Conservation (phyloP, 2,329 filamentous ascomycete genomes). For the Rhytidhysteron rufulum region DNA sequence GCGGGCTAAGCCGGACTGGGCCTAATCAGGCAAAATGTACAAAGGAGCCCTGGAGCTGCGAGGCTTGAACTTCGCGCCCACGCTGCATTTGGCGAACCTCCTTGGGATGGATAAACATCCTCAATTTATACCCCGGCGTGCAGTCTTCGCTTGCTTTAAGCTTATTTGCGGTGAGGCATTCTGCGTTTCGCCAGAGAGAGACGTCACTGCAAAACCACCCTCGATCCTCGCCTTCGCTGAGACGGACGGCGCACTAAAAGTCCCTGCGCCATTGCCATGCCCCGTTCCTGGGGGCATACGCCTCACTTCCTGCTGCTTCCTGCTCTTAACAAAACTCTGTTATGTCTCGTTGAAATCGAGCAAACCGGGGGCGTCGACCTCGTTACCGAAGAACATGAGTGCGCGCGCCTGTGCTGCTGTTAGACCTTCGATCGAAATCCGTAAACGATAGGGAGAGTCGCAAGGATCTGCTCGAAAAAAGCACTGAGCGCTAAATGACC, state of each 20-base stretch:
- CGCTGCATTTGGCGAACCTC: constrained; percentile 1
- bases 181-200: constrained; percentile 13
- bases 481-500: too few species aligned
- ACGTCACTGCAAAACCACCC: constrained; percentile 9
- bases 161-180: constrained; percentile 14
- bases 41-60: too few species aligned
- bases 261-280: not conserved
- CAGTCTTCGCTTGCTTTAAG: constrained; percentile 11
- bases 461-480: too few species aligned
- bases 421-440: too few species aligned
- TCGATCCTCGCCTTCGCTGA: constrained; percentile 14
- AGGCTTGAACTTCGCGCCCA: not conserved
- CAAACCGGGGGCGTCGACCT: too few species aligned
- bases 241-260: constrained; percentile 16
- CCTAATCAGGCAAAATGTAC: constrained; percentile 14
- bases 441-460: too few species aligned
- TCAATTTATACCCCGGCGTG: constrained; percentile 9
- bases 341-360: too few species aligned
- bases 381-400: too few species aligned
- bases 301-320: too few species aligned
- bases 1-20: constrained; percentile 3
- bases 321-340: too few species aligned
- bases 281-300: too few species aligned
- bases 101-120: constrained; percentile 9
- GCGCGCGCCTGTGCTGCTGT: too few species aligned